phyloP scores from a whole-genome alignment of 1,139 yeast genomes.

The Spencermartinsiella ligniputridi region DNA sequence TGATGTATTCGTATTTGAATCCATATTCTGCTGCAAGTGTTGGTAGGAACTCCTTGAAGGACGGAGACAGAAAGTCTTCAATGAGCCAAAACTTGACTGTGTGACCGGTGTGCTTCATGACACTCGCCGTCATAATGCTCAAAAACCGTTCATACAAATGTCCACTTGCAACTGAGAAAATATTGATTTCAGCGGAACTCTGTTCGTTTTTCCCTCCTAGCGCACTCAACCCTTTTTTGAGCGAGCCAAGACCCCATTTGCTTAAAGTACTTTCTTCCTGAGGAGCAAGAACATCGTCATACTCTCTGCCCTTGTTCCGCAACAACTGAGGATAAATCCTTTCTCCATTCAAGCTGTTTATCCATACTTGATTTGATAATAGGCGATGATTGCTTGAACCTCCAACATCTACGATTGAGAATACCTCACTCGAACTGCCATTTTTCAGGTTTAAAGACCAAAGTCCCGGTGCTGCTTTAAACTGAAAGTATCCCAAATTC shows the following conservation, averaged over 20 bases:
- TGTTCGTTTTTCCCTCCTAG: slow-evolving; percentile 9
- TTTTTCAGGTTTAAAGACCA: slow-evolving; percentile 49
- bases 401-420: slow-evolving; percentile 36
- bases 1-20: slow-evolving; percentile 66
- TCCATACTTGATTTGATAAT: slow-evolving; percentile 21
- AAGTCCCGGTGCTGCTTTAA: slow-evolving; percentile 63
- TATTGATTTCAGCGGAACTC: slow-evolving; percentile 59
- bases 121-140: slow-evolving; percentile 75
- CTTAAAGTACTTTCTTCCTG: background rate
- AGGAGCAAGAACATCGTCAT: slow-evolving; percentile 32
- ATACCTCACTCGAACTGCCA: slow-evolving; percentile 42
- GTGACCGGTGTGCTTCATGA: slow-evolving; percentile 55
- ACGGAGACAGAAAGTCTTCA: slow-evolving; percentile 71
- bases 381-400: slow-evolving; percentile 24
- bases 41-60: slow-evolving; percentile 59
- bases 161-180: slow-evolving; percentile 81
- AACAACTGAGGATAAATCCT: slow-evolving; percentile 44
- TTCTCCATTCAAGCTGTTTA: slow-evolving; percentile 41
- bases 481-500: slow-evolving; percentile 70
- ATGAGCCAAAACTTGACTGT: slow-evolving; percentile 83
- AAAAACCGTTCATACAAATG: slow-evolving; percentile 68
- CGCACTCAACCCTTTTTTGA: background rate
- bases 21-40: slow-evolving; percentile 52
- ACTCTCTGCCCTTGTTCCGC: slow-evolving; percentile 42
- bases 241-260: background rate